phyloP scores from a whole-genome alignment of 805 yeast genomes.

The Pichia californica region DNA sequence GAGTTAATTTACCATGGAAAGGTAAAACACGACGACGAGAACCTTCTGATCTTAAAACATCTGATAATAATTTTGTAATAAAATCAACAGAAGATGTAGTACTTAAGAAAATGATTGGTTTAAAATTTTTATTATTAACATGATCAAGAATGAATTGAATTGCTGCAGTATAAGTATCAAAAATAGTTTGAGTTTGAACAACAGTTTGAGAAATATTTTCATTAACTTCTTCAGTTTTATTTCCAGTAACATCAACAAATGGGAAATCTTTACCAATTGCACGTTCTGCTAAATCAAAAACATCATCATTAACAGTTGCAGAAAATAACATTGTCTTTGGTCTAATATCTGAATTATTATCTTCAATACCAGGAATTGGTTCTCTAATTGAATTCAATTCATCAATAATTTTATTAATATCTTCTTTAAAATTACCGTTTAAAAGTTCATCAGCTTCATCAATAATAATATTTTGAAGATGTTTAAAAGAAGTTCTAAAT shows the following conservation, averaged over 20 bases:
- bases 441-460: slow-evolving; percentile 91
- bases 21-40: slow-evolving; percentile 14
- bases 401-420: slow-evolving; percentile 51
- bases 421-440: slow-evolving; percentile 72
- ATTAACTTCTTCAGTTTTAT: slow-evolving; percentile 56
- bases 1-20: slow-evolving; percentile 73
- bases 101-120: slow-evolving; percentile 78
- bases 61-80: slow-evolving; percentile 37
- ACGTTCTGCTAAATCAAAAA: slow-evolving; percentile 55
- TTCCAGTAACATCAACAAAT: slow-evolving; percentile 63
- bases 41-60: slow-evolving; percentile 14
- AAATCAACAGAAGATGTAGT: slow-evolving; percentile 65
- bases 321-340: slow-evolving; percentile 74
- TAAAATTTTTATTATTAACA: slow-evolving; percentile 39
- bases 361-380: slow-evolving; percentile 17
- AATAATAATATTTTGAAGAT: slow-evolving; percentile 59
- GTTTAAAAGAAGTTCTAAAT: slow-evolving; percentile 41
- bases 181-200: slow-evolving; percentile 46
- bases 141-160: slow-evolving; percentile 38
- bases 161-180: slow-evolving; percentile 56
- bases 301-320: slow-evolving; percentile 76
- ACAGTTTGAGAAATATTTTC: slow-evolving; percentile 69
- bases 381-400: slow-evolving; percentile 30
- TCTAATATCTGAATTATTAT: slow-evolving; percentile 18
- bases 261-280: slow-evolving; percentile 48